A percentile compares a stretch with the other conserved stretches of the same genome.
Conservation (phyloP, 768 basidiomycete species). For the Agaricus sinodeliciosus region DNA sequence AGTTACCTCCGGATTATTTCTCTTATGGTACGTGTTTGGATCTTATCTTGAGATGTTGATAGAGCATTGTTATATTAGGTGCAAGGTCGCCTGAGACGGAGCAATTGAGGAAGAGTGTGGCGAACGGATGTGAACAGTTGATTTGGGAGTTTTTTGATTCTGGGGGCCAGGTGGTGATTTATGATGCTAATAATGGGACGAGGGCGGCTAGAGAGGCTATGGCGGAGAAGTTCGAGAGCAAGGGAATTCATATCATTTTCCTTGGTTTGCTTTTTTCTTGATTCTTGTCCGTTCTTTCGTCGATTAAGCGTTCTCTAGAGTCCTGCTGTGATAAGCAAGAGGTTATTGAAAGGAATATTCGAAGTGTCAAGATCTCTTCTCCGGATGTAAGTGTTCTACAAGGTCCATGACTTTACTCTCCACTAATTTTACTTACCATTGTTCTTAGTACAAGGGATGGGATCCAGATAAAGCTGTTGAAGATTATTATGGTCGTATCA, state of each 20-base stretch:
- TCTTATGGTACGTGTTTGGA: conserved; percentile 48
- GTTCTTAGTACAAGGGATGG: conserved; percentile 80
- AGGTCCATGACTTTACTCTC: not conserved
- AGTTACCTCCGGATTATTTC: conserved; percentile 91
- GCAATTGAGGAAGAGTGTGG: conserved; percentile 64
- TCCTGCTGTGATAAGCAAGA: conserved; percentile 87
- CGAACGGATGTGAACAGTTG: conserved; percentile 78
- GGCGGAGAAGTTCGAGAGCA: conserved; percentile 79
- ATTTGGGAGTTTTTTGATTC: conserved; percentile 84
- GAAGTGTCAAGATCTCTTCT: conserved; percentile 96
- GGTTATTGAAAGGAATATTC: conserved; percentile 90
- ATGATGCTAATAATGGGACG: conserved; percentile 95
- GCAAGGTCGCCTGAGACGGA: conserved; percentile 79
- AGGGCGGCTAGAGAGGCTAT: conserved; percentile 58
- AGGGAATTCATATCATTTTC: conserved; percentile 88
- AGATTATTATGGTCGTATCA: conserved; percentile 89
- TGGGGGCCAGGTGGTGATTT: conserved; percentile 95
- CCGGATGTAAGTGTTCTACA: conserved; percentile 68
- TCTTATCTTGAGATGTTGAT: not conserved
- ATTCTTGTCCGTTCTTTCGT: not conserved
- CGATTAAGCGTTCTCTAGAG: conserved; percentile 40
- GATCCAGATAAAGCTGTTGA: conserved; percentile 85
- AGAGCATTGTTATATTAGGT: conserved; percentile 34
- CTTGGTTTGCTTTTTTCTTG: conserved; percentile 50
- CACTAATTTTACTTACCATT: not conserved